Evolutionary conservation across 331 rosid species (phyloP), one percentile per base, ranked within the genome.

Genomic region (Erythrophleum ivorense): DNA sequence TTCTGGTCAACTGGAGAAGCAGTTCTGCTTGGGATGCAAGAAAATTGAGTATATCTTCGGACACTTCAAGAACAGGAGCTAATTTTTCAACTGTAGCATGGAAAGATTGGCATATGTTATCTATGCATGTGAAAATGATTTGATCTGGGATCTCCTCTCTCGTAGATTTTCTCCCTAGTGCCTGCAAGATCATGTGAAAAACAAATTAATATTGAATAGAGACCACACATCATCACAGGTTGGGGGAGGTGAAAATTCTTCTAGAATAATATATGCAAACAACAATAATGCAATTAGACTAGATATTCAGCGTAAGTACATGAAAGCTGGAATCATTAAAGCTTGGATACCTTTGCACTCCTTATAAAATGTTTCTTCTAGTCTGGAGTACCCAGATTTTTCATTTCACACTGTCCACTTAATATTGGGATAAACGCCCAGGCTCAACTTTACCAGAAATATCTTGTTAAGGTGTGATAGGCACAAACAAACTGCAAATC

Each of bases 21-120:
- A 88, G 78, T 77, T 95, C 97, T 58, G 85, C 85, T 86, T 90
- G 97, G 75, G 90, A 89, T 8, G 87, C 83, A 74, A 95, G 97
- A 78, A 91, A 87, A 83, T 82, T 83, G 76, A 90, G 94, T 79
- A 86, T 81, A 80, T 88, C 88, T 71, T 87, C 87, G 16, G 97
- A 85, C 57, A 88, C 89, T 81, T 87, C 89, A 52, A 82, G 85
- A 71, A 79, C 84, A 55, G 89, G 85, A 73, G 90, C 87, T 76
- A 92, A 75, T 64, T 85, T 89, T 87, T 89, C 93, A 68, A 93
- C 82, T 36, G 91, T 89, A 68, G 81, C 80, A 9, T 78, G 86
- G 85, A 95, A 87, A 85, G 92, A 88, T 57, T 75, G 80, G 84
- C 97, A 93, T 80, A 88, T 71, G 79, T 87, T 83, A 54, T 90